Base-by-base conservation (phyloP, 768 basidiomycete genomes). In the Cyathus striatus region DNA sequence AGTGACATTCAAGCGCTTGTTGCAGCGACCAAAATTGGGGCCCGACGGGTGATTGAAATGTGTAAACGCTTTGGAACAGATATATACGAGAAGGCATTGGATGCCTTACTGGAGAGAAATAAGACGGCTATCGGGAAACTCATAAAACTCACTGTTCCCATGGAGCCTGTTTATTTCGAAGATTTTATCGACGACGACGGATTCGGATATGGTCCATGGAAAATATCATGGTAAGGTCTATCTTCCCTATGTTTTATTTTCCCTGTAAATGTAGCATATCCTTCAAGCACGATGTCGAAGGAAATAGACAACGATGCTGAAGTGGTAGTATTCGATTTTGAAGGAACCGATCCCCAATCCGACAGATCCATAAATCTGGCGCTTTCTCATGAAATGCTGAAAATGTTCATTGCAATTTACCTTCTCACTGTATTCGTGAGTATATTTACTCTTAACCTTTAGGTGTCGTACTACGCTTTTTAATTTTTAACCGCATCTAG, bases 181-280 rank as follows among this genome's bases (percentile, higher is more conserved):
- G 60, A 62, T 30, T 62, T 53, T 40, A 60, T 62, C 42, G 60
- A 62, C 43, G 60, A 61, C 30, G 60, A 61, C 45, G 60, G 60
- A 14, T 52, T 52, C 25, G 57, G 55, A 3, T 40, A 47, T 21
- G 59, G 55, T 23, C 55, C 55, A 32, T 56, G 55, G 55, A 56
- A 48, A 37, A 46, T 54, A 49, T 46, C 53, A 23, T 54, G 52
- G 52, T 51, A 30, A 27, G 42, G 21, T 36, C 10, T 4, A 18
- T 14, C 9, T 37, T 24, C 17, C 20, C 9, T 30, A 16, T 36
- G 14, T 38, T 32, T 13, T 10, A 18, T 32, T 23, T 44, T 35
- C 17, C 2, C 9, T 27, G n/a, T 17, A 4, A 23, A 4, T 12
- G 35, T 18, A 57, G 57, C n/a, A n/a, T n/a, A n/a, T n/a, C n/a